These are phyloP conservation scores for Marchantia polymorpha DNA, from an alignment of 225 moss, liverwort and hornwort genomes.

Conservation along the genomic window DNA sequence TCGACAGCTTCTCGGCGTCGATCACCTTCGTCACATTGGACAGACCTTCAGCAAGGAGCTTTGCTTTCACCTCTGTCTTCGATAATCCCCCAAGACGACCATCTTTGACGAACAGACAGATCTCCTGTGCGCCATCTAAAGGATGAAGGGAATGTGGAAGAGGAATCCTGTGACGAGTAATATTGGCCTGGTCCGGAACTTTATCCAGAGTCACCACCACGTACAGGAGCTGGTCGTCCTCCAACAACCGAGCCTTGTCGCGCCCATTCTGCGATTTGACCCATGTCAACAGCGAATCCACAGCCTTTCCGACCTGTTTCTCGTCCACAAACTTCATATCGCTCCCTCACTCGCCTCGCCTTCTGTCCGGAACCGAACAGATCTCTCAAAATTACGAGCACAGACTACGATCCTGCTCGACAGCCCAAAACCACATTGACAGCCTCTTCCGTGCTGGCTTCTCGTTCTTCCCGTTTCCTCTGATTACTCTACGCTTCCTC, in stretches of 20 bases:
- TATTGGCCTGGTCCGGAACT: constrained; percentile 51
- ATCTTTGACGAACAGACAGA: constrained; percentile 68
- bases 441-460: too few relatives aligned
- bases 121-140: constrained; percentile 48
- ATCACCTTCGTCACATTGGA: constrained; percentile 60
- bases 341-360: too few relatives aligned
- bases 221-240: constrained; percentile 71
- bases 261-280: constrained; percentile 48
- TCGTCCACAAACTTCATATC: constrained; percentile 23
- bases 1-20: constrained; percentile 67
- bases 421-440: too few relatives aligned
- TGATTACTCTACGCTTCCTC: too few relatives aligned
- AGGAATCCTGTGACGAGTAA: constrained; percentile 52
- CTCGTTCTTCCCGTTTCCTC: too few relatives aligned
- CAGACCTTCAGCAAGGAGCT: constrained; percentile 53
- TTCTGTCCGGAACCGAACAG: not conserved
- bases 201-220: constrained; percentile 63
- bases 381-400: not conserved
- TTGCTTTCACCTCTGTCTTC: constrained; percentile 55
- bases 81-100: constrained; percentile 49
- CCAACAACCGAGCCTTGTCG: constrained; percentile 58
- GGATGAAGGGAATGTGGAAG: constrained; percentile 61
- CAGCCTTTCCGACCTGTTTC: constrained; percentile 52
- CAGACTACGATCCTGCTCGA: not conserved
- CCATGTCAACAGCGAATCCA: constrained; percentile 70